Percentiles rank a stretch among this genome's conserved stretches.
Evolutionary conservation across 345 rosid species (phyloP).

Genomic region (Eucalyptus tenuipes): DNA sequence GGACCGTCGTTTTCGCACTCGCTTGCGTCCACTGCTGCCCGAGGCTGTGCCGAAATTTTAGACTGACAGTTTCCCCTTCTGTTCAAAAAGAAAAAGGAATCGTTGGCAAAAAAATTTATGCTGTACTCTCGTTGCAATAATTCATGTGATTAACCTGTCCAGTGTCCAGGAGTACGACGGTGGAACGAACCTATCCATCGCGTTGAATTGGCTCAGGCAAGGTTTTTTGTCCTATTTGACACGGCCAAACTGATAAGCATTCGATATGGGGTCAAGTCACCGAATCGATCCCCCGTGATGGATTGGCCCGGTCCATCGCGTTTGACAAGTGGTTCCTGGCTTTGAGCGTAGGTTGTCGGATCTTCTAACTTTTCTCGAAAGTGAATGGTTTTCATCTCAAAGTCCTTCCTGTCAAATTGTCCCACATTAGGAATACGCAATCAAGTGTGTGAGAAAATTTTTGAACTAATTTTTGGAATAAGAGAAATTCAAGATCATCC

Average conservation of each 20-base stretch:
- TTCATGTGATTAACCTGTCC: neutral
- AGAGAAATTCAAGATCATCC: neutral
- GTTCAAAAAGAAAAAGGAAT: neutral
- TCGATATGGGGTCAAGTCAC: neutral
- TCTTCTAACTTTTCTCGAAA: neutral
- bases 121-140: neutral
- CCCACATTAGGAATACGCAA: too few relatives aligned
- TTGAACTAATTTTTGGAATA: too few relatives aligned
- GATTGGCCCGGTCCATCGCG: neutral
- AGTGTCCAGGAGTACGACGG: neutral
- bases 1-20: neutral
- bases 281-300: neutral
- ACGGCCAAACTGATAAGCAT: neutral
- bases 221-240: neutral
- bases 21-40: neutral
- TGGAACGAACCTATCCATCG: neutral
- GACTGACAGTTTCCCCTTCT: neutral
- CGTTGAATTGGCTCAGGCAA: neutral
- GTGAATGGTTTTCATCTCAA: neutral
- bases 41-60: neutral
- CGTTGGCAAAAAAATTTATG: neutral
- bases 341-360: neutral
- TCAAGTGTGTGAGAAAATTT: rapidly evolving
- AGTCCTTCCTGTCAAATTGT: too few relatives aligned
- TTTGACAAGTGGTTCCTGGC: neutral